Evolutionary conservation across 441 rosid species (phyloP).

Genomic region (Pelargonium cotyledonis): DNA sequence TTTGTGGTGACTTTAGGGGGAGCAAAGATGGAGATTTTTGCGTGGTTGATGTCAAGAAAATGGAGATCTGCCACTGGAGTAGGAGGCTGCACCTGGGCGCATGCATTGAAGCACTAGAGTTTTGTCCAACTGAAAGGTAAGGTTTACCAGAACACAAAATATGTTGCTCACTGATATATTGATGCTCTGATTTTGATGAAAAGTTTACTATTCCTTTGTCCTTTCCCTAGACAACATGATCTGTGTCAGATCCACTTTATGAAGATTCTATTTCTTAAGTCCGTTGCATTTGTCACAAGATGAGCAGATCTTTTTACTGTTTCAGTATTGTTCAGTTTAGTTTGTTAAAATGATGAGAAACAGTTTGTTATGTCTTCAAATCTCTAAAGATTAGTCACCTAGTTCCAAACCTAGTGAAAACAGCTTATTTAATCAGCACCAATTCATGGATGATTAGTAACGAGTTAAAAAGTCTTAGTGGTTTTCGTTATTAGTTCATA

Average conservation of each 20-base stretch:
- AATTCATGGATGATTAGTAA: not conserved
- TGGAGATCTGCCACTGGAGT: constrained; percentile 84
- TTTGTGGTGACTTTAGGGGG: constrained; percentile 44
- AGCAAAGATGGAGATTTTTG: constrained; percentile 88
- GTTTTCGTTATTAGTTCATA: no score
- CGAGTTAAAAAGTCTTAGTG: not conserved
- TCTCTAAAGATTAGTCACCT: not conserved
- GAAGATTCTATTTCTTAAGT: not conserved
- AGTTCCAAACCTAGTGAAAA: not conserved
- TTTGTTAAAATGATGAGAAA: not conserved
- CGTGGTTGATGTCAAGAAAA: constrained; percentile 75
- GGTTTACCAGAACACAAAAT: constrained; percentile 3
- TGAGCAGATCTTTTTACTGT: not conserved
- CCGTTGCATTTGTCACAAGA: not conserved
- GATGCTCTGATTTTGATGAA: not conserved
- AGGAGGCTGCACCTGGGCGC: constrained; percentile 84
- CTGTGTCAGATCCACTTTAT: not conserved
- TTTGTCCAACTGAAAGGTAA: constrained; percentile 83
- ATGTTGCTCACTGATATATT: not conserved
- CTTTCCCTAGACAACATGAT: not conserved
- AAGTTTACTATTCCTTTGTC: not conserved
- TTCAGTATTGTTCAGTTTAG: not conserved
- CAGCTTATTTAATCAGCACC: not conserved
- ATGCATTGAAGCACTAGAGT: constrained; percentile 57
- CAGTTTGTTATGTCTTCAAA: not conserved